phyloP scores from a whole-genome alignment of 257 asterid genomes.

The Voacanga thouarsii region DNA sequence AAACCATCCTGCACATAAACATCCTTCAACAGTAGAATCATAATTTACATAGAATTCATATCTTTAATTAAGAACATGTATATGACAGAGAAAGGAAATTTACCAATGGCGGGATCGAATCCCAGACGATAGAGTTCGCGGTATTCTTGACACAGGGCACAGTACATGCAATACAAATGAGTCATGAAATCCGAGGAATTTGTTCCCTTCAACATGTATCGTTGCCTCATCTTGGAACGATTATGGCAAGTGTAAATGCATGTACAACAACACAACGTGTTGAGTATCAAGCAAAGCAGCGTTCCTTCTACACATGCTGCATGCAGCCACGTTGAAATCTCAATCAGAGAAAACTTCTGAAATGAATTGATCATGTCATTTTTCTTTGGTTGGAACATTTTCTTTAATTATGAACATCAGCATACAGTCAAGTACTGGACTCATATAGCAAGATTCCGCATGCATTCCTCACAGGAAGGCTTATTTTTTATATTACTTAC shows the following conservation, averaged over 20 bases:
- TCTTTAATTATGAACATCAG: too few relatives aligned
- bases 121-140: conserved; percentile 36
- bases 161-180: conserved; percentile 21
- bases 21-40: neutral
- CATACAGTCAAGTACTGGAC: too few relatives aligned
- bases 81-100: neutral
- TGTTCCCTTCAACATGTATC: conserved; percentile 28
- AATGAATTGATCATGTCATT: too few relatives aligned
- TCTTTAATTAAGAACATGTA: too few relatives aligned
- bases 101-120: conserved; percentile 34
- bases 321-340: neutral
- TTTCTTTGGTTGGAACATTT: too few relatives aligned
- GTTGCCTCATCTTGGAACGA: conserved; percentile 22
- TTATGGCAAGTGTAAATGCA: conserved; percentile 15
- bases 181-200: conserved; percentile 25
- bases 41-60: too few relatives aligned
- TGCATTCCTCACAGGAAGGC: neutral
- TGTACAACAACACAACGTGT: conserved; percentile 4
- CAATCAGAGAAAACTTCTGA: neutral
- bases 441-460: too few relatives aligned
- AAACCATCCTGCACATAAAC: conserved; percentile 22
- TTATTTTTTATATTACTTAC: conserved; percentile 13
- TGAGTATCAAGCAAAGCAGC: conserved; percentile 8
- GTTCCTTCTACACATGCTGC: conserved; percentile 30
- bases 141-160: conserved; percentile 39